Evolutionary conservation across 306 rosid species (phyloP), one percentile per base, ranked within the genome.

Genomic region (Myrica gale): DNA sequence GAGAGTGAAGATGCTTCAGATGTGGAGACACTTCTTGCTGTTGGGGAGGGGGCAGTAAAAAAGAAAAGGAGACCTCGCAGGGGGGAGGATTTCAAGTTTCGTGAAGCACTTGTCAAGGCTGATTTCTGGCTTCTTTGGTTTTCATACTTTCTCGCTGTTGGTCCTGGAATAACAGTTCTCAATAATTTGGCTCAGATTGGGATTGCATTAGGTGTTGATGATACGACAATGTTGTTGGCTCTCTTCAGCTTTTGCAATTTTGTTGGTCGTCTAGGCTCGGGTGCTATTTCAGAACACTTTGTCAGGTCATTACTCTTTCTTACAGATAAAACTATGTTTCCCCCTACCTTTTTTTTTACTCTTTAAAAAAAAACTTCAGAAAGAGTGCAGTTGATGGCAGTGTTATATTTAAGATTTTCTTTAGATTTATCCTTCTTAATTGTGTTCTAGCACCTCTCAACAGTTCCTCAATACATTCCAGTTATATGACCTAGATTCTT

Each of bases 41-140:
- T 86, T 60, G 98, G 97, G 63, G 94, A 88, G 72, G 98, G 96
- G 71, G 98, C 94, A 3, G 82, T 93, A 23, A 88, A 84, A 83
- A 84, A 81, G 87, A 93, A 82, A 82, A 88, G 84, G 80, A 88
- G 85, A 61, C 96, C 98, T 58, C 92, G 76, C 72, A 83, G 98
- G 67, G 97, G 98, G 37, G 98, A 93, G 77, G 98, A 93, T 88
- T 93, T 93, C 85, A 87, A 76, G 83, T 61, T 91, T 60, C 74
- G 55, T 5, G 92, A 93, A 78, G 97, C 88, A 19, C 20, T 93
- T 7, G n/a, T 90, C 76, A 93, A 91, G 85, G 96, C 96, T 52
- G 98, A 93, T 82, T 93, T 93, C 77, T 93, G 98, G 98, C 87
- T 93, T 77, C 92, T 90, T 73, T 91, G 97, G 96, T 75, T 87